phyloP scores from a whole-genome alignment of 2,329 filamentous ascomycete species.

The Fusarium haematococcum region DNA sequence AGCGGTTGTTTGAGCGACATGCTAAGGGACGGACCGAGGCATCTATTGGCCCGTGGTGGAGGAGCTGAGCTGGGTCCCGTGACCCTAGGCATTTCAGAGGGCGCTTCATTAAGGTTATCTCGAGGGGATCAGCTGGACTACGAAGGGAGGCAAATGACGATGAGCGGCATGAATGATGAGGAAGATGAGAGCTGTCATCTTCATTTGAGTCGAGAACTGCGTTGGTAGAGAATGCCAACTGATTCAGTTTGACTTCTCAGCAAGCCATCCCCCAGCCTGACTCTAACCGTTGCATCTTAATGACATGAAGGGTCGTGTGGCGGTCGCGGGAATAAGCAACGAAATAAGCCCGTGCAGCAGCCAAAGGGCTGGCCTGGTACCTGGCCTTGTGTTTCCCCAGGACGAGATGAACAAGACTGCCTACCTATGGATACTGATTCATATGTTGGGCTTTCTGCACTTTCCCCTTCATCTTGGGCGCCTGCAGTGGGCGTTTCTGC shows the following conservation, averaged over 20 bases:
- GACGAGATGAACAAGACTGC: not conserved
- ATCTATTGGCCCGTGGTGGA: conserved; percentile 2
- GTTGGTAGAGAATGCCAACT: not conserved
- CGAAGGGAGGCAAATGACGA: not conserved
- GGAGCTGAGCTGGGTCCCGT: conserved; percentile 6
- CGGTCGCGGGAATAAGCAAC: conserved; percentile 12
- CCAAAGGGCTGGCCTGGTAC: not conserved
- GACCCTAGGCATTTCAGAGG: conserved; percentile 3
- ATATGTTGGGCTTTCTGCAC: not conserved
- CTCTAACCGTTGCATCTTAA: not conserved
- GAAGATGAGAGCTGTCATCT: not conserved
- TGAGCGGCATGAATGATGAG: not conserved
- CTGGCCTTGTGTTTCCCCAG: not conserved
- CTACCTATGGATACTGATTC: not conserved
- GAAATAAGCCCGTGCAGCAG: not conserved
- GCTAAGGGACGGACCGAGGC: conserved; percentile 35
- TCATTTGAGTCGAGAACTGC: not conserved
- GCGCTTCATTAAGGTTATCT: not conserved
- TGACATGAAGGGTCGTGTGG: conserved; percentile 1
- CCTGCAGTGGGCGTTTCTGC: not conserved
- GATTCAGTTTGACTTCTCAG: not conserved
- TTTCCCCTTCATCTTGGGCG: not conserved
- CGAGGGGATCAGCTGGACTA: not conserved
- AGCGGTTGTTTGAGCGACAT: not conserved
- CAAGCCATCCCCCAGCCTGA: not conserved